Base-by-base conservation (phyloP, 2,329 filamentous ascomycete species). In the Didymella sp. region DNA sequence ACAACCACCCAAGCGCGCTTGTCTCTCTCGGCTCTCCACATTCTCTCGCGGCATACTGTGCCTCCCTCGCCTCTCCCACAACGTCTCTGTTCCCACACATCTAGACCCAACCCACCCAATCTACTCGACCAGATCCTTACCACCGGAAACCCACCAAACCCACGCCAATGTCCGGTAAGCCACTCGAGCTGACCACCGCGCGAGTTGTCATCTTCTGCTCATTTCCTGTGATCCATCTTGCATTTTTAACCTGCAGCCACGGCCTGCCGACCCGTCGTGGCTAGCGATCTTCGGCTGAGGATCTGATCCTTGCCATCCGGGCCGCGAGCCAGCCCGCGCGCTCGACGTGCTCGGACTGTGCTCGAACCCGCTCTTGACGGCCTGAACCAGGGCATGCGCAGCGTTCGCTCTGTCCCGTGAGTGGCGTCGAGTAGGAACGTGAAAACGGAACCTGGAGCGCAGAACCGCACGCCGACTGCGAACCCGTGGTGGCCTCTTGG, bases 241-340 rank as follows among this genome's bases (percentile, higher is more conserved):
- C 48, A 28, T 44, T 49, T 45, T 52, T 43, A 8, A 8, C 49
- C n/a, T 57, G 54, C 54, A 57, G 4, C 11, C 15, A 52, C 54
- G 63, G 61, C 57, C 41, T 38, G 52, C 24, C 37, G 55, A 40
- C 27, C 41, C 51, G 55, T 64, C 53, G 59, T 52, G 59, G 57
- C 57, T 59, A 52, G 61, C 38, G 61, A 64, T 66, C 63, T 44
- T 56, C 61, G 45, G 40, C 15, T 28, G 13, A 58, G 57, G 61
- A 62, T 57, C 22, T 15, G 1, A 62, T 40, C 63, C 61, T 51
- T 53, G 61, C 42, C 24, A 17, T 17, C 53, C 59, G 61, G 61
- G 45, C 61, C 61, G 61, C 56, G 50, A 44, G 59, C 42, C 58
- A 56, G 56, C 48, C 42, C 48, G 33, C 33, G 31, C 31, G 48